Base-by-base conservation (phyloP, 805 yeast genomes). In the Candida ficus region DNA sequence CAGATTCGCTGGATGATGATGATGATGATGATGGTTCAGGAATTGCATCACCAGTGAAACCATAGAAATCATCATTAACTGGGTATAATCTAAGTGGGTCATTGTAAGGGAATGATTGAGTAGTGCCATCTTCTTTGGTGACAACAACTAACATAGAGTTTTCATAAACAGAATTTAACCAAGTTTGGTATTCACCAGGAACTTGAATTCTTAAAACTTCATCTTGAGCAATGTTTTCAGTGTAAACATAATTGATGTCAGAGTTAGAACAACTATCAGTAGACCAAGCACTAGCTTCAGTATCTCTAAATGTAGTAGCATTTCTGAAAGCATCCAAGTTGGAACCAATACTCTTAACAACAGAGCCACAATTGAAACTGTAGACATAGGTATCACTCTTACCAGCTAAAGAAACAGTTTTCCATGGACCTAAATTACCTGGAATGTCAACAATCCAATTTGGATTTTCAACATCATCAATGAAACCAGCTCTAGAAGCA, bases 381-480 rank as follows among this genome's bases (percentile, higher is more conserved):
- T 26, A 42, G n/a, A 34, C 30, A 28, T 26, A 41, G 8, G 40
- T 20, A 8, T 20, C 4, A 28, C 30, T 21, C 6, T 9, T 12
- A 11, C 33, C 29, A 10, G 23, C n/a, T 14, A 38, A 6, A n/a
- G 17, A 28, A 6, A 39, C 26, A 17, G 37, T 35, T 4, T 38
- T 26, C 38, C 42, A 42, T 23, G 45, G 36, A 7, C 45, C 39
- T 21, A 42, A 33, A 11, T 40, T 27, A n/a, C 38, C 42, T 23
- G 45, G 45, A 38, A 42, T 18, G 21, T 36, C 39, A 31, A 41
- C 36, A 20, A 31, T 14, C 43, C 43, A 41, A 9, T 8, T 14
- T 21, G 43, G 39, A 13, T 13, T 32, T 8, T 35, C 33, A 25
- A 17, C 29, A 19, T 17, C 29, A 21, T 33, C n/a, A 9, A 29